Evolutionary conservation across 148 eudicot genomes (phyloP).

Genomic region (Fagopyrum homotropicum): DNA sequence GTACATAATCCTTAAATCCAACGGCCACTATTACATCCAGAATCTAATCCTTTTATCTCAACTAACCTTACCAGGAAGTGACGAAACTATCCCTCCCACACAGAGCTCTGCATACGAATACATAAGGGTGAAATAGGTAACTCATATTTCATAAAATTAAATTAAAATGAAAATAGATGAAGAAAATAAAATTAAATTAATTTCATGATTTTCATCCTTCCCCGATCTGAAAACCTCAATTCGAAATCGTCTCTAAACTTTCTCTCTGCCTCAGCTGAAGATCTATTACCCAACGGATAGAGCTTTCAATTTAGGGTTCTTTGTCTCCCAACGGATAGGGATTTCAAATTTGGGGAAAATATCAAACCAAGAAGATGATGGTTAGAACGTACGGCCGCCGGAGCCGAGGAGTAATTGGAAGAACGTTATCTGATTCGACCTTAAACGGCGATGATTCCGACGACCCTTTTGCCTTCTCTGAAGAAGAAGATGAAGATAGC

Average conservation of each 20-base stretch:
- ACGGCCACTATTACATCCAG: conserved; percentile 9
- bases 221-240: not conserved
- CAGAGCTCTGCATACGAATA: not conserved
- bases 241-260: not conserved
- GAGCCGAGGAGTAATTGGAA: conserved; percentile 32
- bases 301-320: conserved; percentile 10
- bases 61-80: conserved; percentile 12
- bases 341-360: not conserved
- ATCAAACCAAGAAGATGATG: conserved; percentile 43
- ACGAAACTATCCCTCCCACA: conserved; percentile 4
- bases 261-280: conserved; percentile 18
- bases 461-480: conserved; percentile 28
- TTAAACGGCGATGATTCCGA: conserved; percentile 34
- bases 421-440: conserved; percentile 30
- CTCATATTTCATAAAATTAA: not conserved
- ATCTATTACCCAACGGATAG: conserved; percentile 12
- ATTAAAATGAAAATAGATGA: not conserved
- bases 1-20: not conserved
- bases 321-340: not conserved
- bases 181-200: not conserved
- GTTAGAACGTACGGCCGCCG: conserved; percentile 79
- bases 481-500: conserved; percentile 25
- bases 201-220: conserved; percentile 2
- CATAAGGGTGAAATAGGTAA: conserved; percentile 12
- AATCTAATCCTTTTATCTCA: not conserved